A percentile compares a stretch with the other conserved stretches of the same genome.
These are phyloP conservation scores for Pulicaria dysenterica DNA, from an alignment of 129 eudicot genomes.

Conservation along the genomic window DNA sequence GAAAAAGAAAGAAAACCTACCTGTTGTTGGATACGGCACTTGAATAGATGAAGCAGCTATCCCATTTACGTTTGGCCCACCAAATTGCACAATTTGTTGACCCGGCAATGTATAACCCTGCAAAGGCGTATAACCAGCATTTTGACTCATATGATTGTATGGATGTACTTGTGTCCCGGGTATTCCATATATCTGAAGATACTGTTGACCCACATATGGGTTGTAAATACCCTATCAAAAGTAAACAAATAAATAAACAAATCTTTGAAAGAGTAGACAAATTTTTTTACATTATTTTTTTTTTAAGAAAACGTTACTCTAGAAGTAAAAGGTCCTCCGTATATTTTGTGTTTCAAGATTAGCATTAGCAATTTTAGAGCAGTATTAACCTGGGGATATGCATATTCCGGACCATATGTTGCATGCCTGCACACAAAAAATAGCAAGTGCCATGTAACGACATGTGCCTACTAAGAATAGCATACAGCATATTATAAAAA, in stretches of 20 bases:
- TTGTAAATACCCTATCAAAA: conserved; percentile 65
- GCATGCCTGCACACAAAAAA: conserved; percentile 55
- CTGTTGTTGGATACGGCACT: conserved; percentile 52
- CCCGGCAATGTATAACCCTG: conserved; percentile 71
- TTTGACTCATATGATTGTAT: conserved; percentile 66
- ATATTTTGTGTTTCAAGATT: not conserved
- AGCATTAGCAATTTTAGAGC: conserved; percentile 13
- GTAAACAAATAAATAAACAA: not conserved
- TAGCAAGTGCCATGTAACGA: conserved; percentile 24
- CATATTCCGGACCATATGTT: conserved; percentile 69
- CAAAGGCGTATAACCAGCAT: conserved; percentile 60
- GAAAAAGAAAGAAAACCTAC: conserved; percentile 21
- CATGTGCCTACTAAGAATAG: conserved; percentile 6
- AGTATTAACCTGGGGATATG: conserved; percentile 65
- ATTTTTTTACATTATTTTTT: not conserved
- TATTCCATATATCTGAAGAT: conserved; percentile 69
- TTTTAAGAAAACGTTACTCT: not conserved
- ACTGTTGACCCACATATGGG: conserved; percentile 75
- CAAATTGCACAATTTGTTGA: conserved; percentile 69
- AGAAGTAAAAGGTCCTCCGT: not conserved
- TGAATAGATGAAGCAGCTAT: conserved; percentile 59
- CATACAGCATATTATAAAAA: not conserved
- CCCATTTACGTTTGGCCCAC: conserved; percentile 60
- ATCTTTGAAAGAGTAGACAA: conserved; percentile 3
- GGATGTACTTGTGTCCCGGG: conserved; percentile 78